Base-by-base conservation (phyloP, 129 eudicot genomes). In the Chrysanthemum seticuspe region DNA sequence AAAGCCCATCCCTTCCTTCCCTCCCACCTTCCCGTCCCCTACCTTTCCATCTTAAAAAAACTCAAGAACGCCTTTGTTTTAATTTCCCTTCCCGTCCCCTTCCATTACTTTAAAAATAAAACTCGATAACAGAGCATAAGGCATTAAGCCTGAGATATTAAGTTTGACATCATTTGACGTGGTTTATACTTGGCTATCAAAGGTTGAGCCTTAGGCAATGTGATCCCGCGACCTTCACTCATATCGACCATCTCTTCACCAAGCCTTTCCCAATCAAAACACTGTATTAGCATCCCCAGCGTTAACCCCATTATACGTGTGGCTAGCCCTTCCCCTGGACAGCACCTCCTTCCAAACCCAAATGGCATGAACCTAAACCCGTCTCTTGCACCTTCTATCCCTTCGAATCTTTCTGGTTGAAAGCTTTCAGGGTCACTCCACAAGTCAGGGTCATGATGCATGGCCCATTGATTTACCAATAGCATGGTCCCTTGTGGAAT, bases 321-420 rank as follows among this genome's bases (percentile, higher is more conserved):
- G 10, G 75, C 55, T 44, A 71, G 23, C 13, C 66, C 75, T 5
- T 57, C 66, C 13, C 75, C 75, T 2, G 75, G 75, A 49, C 67
- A 71, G 13, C 48, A 40, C 56, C 75, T 71, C 66, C 55, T 57
- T 57, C 75, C 67, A 13, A 13, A 71, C 66, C 75, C 75, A 70
- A 90, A 90, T 14, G 91, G 86, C 79, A 90, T 79, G 68, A 80
- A 79, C 68, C 81, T 87, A 73, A 73, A 79, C 55, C 77, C 84
- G 16, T 50, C 65, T 44, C 67, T 75, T 7, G 78, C 51, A 19
- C 71, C 75, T 47, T 81, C 85, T 2, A 66, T 7, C 10, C 79
- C 81, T 44, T 59, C 61, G 40, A 83, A 86, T 67, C 91, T 86
- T 75, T 83, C 87, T 0, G 87, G 91, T 53, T 55, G 14, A 61